Evolutionary conservation across 371 early-diverging fungal species (phyloP).

Genomic region (Circinella minor): DNA sequence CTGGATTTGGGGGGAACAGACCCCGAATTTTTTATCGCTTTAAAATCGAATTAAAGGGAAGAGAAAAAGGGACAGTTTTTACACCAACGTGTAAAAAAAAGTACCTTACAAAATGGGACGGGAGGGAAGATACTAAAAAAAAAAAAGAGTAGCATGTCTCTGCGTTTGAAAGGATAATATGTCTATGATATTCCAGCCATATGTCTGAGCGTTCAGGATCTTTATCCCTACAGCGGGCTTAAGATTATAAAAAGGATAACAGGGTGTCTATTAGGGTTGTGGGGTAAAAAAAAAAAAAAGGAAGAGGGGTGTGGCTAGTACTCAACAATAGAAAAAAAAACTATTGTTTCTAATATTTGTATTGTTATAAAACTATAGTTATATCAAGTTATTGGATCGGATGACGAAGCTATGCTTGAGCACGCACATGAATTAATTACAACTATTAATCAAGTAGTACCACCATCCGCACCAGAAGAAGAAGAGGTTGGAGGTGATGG

Average conservation of each 20-base stretch:
- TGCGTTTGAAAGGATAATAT: not conserved
- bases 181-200: not conserved
- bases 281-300: slow-evolving; percentile 9
- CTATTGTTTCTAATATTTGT: too few relatives aligned
- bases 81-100: too few relatives aligned
- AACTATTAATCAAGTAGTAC: slow-evolving; percentile 56
- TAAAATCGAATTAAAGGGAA: not conserved
- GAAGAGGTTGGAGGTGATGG: slow-evolving; percentile 29
- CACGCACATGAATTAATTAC: slow-evolving; percentile 72
- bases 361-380: slow-evolving; percentile 37
- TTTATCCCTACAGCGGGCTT: not conserved
- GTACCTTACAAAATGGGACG: too few relatives aligned
- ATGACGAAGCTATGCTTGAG: slow-evolving; percentile 72
- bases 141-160: not conserved
- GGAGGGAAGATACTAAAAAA: not conserved
- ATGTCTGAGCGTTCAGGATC: slow-evolving; percentile 6
- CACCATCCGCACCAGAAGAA: slow-evolving; percentile 45
- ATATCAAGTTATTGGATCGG: slow-evolving; percentile 58
- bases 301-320: slow-evolving; percentile 18
- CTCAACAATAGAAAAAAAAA: not conserved
- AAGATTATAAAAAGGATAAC: slow-evolving; percentile 8
- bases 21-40: too few relatives aligned
- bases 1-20: too few relatives aligned
- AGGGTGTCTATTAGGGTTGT: slow-evolving; percentile 1
- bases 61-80: too few relatives aligned